Evolutionary conservation across 2,329 filamentous ascomycete genomes (phyloP), one percentile per base, ranked within the genome.

Genomic region (Sclerotinia sclerotiorum): DNA sequence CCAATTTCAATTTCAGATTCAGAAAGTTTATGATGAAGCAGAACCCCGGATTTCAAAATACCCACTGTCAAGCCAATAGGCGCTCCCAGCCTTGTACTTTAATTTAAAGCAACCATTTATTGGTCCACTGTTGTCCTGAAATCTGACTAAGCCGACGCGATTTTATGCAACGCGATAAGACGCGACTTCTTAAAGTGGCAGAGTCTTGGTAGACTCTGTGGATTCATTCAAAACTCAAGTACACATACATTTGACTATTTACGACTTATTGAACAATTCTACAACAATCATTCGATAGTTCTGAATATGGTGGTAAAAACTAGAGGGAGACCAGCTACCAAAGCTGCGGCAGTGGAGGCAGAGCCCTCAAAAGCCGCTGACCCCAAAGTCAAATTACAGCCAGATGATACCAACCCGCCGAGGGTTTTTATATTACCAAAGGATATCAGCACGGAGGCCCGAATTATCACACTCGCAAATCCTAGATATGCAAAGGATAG

Each of bases 371-470:
- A 77, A 55, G 74, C 74, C 11, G 62, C 73, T 13, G 65, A 75
- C 15, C 70, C 70, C 66, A 78, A 78, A 73, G 61, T 72, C 51
- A 75, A 73, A 74, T 73, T 78, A 58, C 70, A 62, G 24, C 69
- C 74, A 21, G 74, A 77, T 63, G 75, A 74, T 19, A 39, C 78
- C 32, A 84, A 81, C 52, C 80, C 84, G 13, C 82, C 84, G 3
- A 84, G 83, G 66, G 77, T 90, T 60, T 88, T 90, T 76, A 82
- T 90, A 68, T 79, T 90, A 7, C 88, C 88, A 19, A 82, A 81
- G n/a, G 79, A 81, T 70, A 82, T 84, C 19, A 83, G 81, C 0
- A 69, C 81, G n/a, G 81, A 84, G 5, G 84, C 87, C 29, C 84
- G 84, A 66, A 84, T 90, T 66, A 80, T 89, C 64, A 85, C 84